Evolutionary conservation across 2,329 filamentous ascomycete species (phyloP).

Genomic region (Triangularia verruculosa): DNA sequence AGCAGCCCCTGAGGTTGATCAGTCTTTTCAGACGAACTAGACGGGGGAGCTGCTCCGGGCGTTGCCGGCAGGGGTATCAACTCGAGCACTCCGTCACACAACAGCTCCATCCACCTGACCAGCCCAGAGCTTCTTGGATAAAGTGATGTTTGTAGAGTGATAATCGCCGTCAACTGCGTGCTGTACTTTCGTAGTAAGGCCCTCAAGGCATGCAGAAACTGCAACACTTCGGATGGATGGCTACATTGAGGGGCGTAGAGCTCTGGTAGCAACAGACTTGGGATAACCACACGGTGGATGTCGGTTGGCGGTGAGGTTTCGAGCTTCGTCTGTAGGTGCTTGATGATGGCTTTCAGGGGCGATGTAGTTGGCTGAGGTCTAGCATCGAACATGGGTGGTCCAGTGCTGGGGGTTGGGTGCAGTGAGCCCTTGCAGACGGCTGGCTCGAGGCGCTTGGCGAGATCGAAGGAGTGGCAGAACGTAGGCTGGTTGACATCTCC

Average conservation of each 20-base stretch:
- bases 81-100: constrained; percentile 84
- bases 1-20: constrained; percentile 85
- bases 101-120: constrained; percentile 78
- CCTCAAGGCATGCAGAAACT: constrained; percentile 76
- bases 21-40: constrained; percentile 52
- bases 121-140: constrained; percentile 74
- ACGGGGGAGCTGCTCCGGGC: constrained; percentile 50
- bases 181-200: constrained; percentile 68
- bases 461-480: constrained; percentile 73
- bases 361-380: constrained; percentile 36
- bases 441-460: constrained; percentile 60
- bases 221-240: constrained; percentile 69
- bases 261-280: constrained; percentile 80
- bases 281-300: constrained; percentile 81
- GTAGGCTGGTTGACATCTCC: constrained; percentile 30
- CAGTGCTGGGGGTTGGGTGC: constrained; percentile 48
- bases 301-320: constrained; percentile 54
- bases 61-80: constrained; percentile 67
- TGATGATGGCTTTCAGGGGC: constrained; percentile 63
- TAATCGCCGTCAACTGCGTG: constrained; percentile 64
- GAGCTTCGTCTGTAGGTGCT: constrained; percentile 54
- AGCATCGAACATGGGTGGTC: constrained; percentile 35
- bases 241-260: constrained; percentile 69
- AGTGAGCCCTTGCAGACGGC: constrained; percentile 50
- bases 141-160: constrained; percentile 76